Conservation (phyloP, 2,329 filamentous ascomycete species). For the Penicillium sclerotigenum region DNA sequence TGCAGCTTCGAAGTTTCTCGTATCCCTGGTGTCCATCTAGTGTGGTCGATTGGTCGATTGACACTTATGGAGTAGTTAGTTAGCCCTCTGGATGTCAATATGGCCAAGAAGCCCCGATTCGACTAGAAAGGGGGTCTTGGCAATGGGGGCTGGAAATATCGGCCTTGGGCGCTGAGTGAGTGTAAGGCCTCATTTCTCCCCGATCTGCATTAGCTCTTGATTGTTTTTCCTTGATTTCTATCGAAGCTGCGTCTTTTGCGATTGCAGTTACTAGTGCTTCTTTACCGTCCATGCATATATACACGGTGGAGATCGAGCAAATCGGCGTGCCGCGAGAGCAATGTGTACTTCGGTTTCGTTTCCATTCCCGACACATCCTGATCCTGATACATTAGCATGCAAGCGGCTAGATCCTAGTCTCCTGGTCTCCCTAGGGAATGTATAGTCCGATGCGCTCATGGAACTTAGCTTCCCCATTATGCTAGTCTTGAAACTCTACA, state of each 20-base stretch:
- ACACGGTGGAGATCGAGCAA: not conserved
- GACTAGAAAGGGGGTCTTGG: slow-evolving; percentile 1
- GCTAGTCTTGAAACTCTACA: not conserved
- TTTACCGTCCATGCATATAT: not conserved
- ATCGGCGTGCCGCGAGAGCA: not conserved
- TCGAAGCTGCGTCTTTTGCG: not conserved
- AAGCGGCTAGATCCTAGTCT: not conserved
- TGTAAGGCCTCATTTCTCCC: not conserved
- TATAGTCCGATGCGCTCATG: not conserved
- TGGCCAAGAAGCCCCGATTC: not conserved
- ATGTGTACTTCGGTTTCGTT: not conserved
- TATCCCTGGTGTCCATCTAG: not conserved
- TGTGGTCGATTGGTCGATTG: not conserved
- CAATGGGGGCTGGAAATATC: slow-evolving; percentile 5
- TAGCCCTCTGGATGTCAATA: not conserved
- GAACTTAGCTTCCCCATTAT: not conserved
- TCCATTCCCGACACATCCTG: not conserved
- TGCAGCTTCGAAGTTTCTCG: not conserved
- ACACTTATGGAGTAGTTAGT: not conserved
- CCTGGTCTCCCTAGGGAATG: not conserved
- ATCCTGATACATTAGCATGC: not conserved
- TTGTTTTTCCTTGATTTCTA: not conserved
- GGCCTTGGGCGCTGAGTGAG: not conserved
- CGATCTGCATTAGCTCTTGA: not conserved
- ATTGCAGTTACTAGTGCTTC: not conserved